Evolutionary conservation across 257 asterid genomes (phyloP).

Genomic region (Thymus quinquecostatus): DNA sequence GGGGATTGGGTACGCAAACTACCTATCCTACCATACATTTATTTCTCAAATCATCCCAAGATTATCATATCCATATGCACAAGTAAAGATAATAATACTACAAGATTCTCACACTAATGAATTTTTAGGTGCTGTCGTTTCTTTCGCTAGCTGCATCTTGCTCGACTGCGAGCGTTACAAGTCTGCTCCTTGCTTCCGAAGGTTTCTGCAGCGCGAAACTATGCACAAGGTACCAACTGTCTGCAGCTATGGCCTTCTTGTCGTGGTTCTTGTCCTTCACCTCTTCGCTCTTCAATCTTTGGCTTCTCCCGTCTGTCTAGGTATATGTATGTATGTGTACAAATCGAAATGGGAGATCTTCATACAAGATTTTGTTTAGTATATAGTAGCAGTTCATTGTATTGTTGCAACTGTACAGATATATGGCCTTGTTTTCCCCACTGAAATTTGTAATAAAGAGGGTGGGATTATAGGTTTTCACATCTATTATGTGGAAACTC

Average conservation of each 20-base stretch:
- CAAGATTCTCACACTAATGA: background rate
- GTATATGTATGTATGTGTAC: slow-evolving; percentile 9
- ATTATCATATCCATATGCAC: background rate
- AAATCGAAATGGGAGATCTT: slow-evolving; percentile 30
- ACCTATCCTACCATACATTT: background rate
- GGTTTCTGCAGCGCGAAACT: slow-evolving; percentile 55
- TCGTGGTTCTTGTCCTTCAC: slow-evolving; percentile 80
- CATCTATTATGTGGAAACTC: background rate
- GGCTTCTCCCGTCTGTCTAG: slow-evolving; percentile 78
- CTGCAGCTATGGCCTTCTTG: slow-evolving; percentile 92
- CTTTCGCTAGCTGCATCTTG: slow-evolving; percentile 85
- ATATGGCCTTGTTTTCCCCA: slow-evolving; percentile 18
- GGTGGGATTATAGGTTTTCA: background rate
- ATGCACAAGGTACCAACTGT: slow-evolving; percentile 74
- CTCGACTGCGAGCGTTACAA: slow-evolving; percentile 77
- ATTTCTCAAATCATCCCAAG: background rate
- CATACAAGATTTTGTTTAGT: slow-evolving; percentile 32
- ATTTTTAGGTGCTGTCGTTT: slow-evolving; percentile 61
- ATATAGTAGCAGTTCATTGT: slow-evolving; percentile 14
- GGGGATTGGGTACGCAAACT: slow-evolving; percentile 78
- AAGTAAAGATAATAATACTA: background rate
- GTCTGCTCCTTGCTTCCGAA: slow-evolving; percentile 59
- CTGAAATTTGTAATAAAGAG: slow-evolving; percentile 31
- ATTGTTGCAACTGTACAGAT: slow-evolving; percentile 41
- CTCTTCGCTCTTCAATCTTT: slow-evolving; percentile 87